phyloP scores from a whole-genome alignment of 2,329 filamentous ascomycete species.

The Xylaria sp. region DNA sequence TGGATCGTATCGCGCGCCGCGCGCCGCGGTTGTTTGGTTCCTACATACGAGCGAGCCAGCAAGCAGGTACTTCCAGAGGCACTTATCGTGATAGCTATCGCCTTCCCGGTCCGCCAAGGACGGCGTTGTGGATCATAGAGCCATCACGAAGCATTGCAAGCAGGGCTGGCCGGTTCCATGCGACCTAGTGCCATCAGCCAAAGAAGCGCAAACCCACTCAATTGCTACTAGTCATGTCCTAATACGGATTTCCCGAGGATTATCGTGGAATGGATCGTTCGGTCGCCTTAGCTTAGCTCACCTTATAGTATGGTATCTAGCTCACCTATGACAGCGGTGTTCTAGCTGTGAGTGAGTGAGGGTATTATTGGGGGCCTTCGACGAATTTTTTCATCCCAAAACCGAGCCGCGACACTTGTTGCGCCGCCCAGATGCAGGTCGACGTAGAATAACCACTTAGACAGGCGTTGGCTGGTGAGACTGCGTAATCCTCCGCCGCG shows the following conservation, averaged over 20 bases:
- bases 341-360: neutral
- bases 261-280: slow-evolving; percentile 10
- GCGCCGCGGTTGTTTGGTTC: slow-evolving; percentile 25
- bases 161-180: slow-evolving; percentile 15
- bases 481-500: slow-evolving; percentile 15
- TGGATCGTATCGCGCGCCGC: slow-evolving; percentile 26
- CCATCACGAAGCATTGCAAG: slow-evolving; percentile 21
- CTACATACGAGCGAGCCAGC: neutral
- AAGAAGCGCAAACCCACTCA: neutral
- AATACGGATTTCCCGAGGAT: slow-evolving; percentile 1
- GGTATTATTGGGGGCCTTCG: too few relatives aligned
- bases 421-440: slow-evolving; percentile 4
- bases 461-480: slow-evolving; percentile 2
- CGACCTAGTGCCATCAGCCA: slow-evolving; percentile 6
- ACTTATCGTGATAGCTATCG: slow-evolving; percentile 24
- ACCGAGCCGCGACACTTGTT: slow-evolving; percentile 7
- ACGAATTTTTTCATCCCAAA: neutral
- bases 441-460: neutral
- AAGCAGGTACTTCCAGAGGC: neutral
- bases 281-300: slow-evolving; percentile 1
- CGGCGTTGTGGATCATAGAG: slow-evolving; percentile 27
- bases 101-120: slow-evolving; percentile 27
- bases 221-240: neutral
- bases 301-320: neutral
- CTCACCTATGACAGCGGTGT: neutral